phyloP scores from a whole-genome alignment of 371 early-diverging fungal species.

The Apophysomyces trapeziformis region DNA sequence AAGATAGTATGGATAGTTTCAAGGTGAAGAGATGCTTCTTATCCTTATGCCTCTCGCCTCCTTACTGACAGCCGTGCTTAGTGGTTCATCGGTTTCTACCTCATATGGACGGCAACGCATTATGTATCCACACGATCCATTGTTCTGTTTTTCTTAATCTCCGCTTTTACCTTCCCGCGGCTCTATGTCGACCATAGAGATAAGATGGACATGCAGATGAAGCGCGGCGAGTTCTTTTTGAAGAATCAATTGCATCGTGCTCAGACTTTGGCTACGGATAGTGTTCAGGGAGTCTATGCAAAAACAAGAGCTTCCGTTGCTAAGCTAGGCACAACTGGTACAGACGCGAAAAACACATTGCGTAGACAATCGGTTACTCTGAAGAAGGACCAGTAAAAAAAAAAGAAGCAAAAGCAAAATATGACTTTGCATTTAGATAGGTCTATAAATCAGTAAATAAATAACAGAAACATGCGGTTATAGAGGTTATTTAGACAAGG shows the following conservation, averaged over 20 bases:
- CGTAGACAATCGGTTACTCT: neutral
- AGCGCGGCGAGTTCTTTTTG: constrained; percentile 13
- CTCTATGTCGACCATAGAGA: constrained; percentile 22
- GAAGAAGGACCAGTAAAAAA: neutral
- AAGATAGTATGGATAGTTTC: constrained; percentile 19
- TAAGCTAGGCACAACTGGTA: constrained; percentile 17
- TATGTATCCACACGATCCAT: constrained; percentile 18
- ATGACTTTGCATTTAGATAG: too few relatives aligned
- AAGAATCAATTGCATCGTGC: constrained; percentile 10
- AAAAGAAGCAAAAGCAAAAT: neutral
- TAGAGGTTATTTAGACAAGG: neutral
- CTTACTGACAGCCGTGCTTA: neutral
- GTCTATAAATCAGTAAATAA: too few relatives aligned
- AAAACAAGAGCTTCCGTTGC: constrained; percentile 22
- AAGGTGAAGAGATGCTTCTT: constrained; percentile 1
- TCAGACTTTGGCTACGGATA: constrained; percentile 15
- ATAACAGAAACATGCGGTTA: too few relatives aligned
- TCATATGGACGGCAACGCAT: constrained; percentile 18
- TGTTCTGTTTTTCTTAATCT: constrained; percentile 12
- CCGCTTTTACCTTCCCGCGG: constrained; percentile 23
- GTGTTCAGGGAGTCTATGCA: constrained; percentile 20
- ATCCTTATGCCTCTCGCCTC: neutral
- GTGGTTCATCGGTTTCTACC: constrained; percentile 18
- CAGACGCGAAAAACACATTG: constrained; percentile 26
- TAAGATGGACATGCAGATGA: constrained; percentile 15